Percentiles rank a stretch among this genome's conserved stretches.
phyloP scores from a whole-genome alignment of 2,329 filamentous ascomycete species.

The Neocatenulostroma microsporum region DNA sequence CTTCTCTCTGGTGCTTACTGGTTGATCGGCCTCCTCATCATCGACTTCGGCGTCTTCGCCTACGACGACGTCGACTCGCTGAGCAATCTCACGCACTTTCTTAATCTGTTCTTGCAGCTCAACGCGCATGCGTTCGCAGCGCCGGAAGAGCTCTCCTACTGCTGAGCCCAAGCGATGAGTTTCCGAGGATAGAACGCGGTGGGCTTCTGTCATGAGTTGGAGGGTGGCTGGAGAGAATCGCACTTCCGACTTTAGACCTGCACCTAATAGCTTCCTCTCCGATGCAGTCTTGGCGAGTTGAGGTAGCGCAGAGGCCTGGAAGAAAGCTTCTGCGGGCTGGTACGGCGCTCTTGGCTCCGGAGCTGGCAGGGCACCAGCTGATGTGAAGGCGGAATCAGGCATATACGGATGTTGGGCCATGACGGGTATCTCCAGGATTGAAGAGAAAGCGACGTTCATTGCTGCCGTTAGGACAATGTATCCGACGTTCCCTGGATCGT shows the following conservation, averaged over 20 bases:
- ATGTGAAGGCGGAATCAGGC: conserved; percentile 13
- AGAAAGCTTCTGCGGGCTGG: conserved; percentile 49
- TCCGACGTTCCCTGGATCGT: conserved; percentile 47
- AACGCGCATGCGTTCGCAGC: conserved; percentile 59
- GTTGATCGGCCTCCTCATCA: no score
- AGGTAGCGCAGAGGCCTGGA: conserved; percentile 50
- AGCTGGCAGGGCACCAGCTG: conserved; percentile 32
- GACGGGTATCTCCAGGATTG: conserved; percentile 45
- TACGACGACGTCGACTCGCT: conserved; percentile 58
- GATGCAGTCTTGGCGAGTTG: conserved; percentile 30
- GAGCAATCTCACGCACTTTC: conserved; percentile 57
- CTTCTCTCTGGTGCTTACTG: conserved; percentile 25
- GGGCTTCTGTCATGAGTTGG: conserved; percentile 62
- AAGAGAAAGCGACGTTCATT: conserved; percentile 33
- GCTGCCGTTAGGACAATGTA: conserved; percentile 44
- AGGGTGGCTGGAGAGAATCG: conserved; percentile 63
- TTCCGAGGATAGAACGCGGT: conserved; percentile 62
- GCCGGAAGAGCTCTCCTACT: conserved; percentile 64
- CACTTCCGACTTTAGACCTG: conserved; percentile 53
- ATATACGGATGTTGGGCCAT: conserved; percentile 50
- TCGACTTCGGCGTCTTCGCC: conserved; percentile 50
- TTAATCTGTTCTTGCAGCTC: conserved; percentile 62
- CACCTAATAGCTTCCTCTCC: conserved; percentile 28
- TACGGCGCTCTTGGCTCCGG: conserved; percentile 53
- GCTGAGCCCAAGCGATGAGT: conserved; percentile 61